Base-by-base conservation (phyloP, 1,284 basidiomycete species). In the Microstroma glucosiphilum region DNA sequence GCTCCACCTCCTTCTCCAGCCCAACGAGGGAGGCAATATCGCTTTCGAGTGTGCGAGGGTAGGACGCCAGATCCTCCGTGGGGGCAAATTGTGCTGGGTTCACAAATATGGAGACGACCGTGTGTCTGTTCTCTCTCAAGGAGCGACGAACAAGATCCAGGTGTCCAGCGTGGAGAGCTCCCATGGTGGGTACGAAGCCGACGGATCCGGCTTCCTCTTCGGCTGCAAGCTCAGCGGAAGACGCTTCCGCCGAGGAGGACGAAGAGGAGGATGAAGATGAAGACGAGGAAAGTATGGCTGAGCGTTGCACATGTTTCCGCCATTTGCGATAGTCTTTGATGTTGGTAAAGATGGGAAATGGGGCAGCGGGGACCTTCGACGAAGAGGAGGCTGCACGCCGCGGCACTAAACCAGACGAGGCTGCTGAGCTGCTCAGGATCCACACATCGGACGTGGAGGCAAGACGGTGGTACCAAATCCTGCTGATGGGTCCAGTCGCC, bases 51-150 rank as follows among this genome's bases (percentile, higher is more conserved):
- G 92, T 96, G 43, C 92, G 87, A 0, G 94, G 94, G 80, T 98
- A 98, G 1, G 87, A 87, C 12, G 85, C 84, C 1, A 97, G 86
- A 79, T 97, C 96, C 81, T 98, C 96, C 69, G 91, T 87, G 0
- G 92, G 93, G 0, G 93, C 91, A 71, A 98, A 98, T 81, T 98
- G 93, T 9, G 93, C 90, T 0, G 96, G 96, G 78, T 98, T 97
- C 63, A 97, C 92, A 80, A 96, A 98, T 70, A 98, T 91, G 13
- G 93, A 96, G 64, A 96, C 83, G 66, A 97, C 87, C 0, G 94
- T 97, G 53, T 88, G 80, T 65, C 93, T 89, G 75, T 93, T 92
- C 62, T 88, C 85, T 0, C 81, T 78, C 6, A 97, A 82, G 0
- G 90, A 92, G 59, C 84, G 77, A 42, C 82, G 79, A 26, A 86